Evolutionary conservation across 2,329 filamentous ascomycete species (phyloP), one percentile per base, ranked within the genome.

Genomic region (Scedosporium minutisporum): DNA sequence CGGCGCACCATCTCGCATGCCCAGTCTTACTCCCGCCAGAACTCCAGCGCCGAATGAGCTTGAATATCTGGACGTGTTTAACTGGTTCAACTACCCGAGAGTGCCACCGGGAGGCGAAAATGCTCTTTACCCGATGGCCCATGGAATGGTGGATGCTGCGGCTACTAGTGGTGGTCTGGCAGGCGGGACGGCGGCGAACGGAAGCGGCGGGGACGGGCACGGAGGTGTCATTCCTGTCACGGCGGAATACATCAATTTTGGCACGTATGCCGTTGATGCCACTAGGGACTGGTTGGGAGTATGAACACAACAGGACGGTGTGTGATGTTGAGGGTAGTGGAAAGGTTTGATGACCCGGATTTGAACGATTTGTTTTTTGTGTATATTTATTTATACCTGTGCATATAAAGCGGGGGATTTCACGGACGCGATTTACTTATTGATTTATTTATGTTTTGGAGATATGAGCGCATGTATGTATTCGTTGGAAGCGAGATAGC

Each of bases 61-160:
- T 3, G 93, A 96, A 71, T 96, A 96, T 71, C 78, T 96, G 2
- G 92, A 96, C 68, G 90, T 96, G 0, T 96, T 97, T 71, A 91
- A 95, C 68, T 96, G 96, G 71, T 97, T 96, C 80, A 96, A 96
- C 71, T 86, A 96, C 63, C 93, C 93, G 1, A 80, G 91, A 18
- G 77, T 96, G 25, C 82, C 84, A 0, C 74, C 82, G 23, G 76
- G 76, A 33, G 74, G 76, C 10, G 76, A 78, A 61, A 71, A 69
- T 41, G 58, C 61, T 6, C 51, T 62, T 18, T 62, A 59, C 42
- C 61, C 61, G n/a, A 58, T 64, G 18, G 64, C 64, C 58, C 65
- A 55, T 29, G 62, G 27, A n/a, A 67, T 69, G 21, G 63, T 63
- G 1, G 68, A 66, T 5, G 63, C 66, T 65, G 27, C 62, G 66